Evolutionary conservation across 2,329 filamentous ascomycete genomes (phyloP).

Genomic region (Setomelanomma holmii): DNA sequence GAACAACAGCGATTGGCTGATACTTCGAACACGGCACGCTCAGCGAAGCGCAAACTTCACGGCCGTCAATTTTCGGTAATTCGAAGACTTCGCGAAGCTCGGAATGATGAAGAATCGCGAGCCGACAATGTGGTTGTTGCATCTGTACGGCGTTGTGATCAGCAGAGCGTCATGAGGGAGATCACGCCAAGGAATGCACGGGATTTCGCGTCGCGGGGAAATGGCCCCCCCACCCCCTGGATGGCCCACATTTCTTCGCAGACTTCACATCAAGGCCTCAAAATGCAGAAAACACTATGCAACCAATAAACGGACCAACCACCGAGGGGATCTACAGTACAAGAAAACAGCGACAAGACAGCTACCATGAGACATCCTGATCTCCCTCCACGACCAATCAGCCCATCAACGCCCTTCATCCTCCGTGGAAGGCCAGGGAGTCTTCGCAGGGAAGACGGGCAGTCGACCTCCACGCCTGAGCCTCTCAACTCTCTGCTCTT

Average conservation of each 20-base stretch:
- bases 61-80: constrained; percentile 3
- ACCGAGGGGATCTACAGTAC: too few relatives aligned
- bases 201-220: neutral
- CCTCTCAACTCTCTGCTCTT: neutral
- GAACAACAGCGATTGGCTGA: neutral
- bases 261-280: neutral
- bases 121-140: neutral
- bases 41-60: neutral
- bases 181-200: neutral
- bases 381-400: too few relatives aligned
- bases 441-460: too few relatives aligned
- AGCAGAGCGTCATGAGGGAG: neutral
- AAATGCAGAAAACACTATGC: neutral
- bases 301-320: too few relatives aligned
- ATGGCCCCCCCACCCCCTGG: neutral
- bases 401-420: too few relatives aligned
- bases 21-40: too few relatives aligned
- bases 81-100: neutral
- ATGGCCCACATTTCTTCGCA: neutral
- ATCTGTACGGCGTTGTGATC: neutral
- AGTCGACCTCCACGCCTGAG: too few relatives aligned
- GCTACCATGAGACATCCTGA: too few relatives aligned
- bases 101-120: neutral
- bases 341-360: too few relatives aligned
- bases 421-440: too few relatives aligned